A percentile compares a stretch with the other conserved stretches of the same genome.
phyloP scores from a whole-genome alignment of 2,329 filamentous ascomycete genomes.

The Emmonsia crescens region DNA sequence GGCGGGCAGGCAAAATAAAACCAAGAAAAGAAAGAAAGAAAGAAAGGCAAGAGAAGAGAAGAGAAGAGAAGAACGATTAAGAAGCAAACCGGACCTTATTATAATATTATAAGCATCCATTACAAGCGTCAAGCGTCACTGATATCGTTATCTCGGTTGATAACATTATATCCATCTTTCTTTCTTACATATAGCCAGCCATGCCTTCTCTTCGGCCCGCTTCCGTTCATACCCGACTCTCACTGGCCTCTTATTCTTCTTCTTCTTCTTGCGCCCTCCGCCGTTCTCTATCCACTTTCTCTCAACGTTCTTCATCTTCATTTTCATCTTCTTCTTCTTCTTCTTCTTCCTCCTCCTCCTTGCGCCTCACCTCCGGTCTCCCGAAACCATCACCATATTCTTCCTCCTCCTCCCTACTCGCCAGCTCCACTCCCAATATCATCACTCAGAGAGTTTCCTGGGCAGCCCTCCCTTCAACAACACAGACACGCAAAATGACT shows the following conservation, averaged over 20 bases:
- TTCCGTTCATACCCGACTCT: slow-evolving; percentile 31
- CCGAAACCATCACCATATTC: slow-evolving; percentile 2
- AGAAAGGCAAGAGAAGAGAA: neutral
- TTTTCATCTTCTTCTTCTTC: slow-evolving; percentile 17
- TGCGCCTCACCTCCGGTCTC: neutral
- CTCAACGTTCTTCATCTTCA: slow-evolving; percentile 9
- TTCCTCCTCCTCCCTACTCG: slow-evolving; percentile 18
- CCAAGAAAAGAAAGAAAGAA: neutral
- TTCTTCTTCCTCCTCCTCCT: slow-evolving; percentile 15
- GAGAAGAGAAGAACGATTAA: neutral
- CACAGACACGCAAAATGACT: slow-evolving; percentile 37
- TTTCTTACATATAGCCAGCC: slow-evolving; percentile 11
- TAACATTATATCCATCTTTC: slow-evolving; percentile 7
- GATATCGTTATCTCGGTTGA: slow-evolving; percentile 9
- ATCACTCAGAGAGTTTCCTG: slow-evolving; percentile 3
- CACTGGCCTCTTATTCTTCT: slow-evolving; percentile 15
- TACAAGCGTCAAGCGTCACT: neutral
- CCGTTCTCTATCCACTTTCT: slow-evolving; percentile 9
- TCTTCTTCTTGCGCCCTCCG: slow-evolving; percentile 11
- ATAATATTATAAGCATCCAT: neutral
- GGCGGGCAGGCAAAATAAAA: neutral
- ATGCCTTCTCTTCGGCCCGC: slow-evolving; percentile 30
- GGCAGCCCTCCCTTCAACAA: slow-evolving; percentile 2
- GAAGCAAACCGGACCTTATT: neutral
- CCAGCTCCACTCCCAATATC: slow-evolving; percentile 10